Base-by-base conservation (phyloP, 306 rosid species). In the Sesbania bispinosa region DNA sequence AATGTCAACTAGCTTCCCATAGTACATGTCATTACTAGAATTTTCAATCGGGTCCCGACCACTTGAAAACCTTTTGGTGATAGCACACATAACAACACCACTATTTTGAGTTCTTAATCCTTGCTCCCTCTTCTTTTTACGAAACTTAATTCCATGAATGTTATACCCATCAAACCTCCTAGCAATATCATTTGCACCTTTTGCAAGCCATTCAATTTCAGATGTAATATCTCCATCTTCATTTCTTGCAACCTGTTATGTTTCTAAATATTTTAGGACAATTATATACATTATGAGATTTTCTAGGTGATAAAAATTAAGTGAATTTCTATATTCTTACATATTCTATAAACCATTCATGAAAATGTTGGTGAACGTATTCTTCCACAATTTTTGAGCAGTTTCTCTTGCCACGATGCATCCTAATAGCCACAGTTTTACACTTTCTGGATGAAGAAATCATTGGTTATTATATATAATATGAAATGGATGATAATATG, bases 171-270 rank as follows among this genome's bases (percentile, higher is more conserved):
- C 15, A 66, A 66, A 46, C 18, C 45, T 39, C 53, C 11, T 43
- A 14, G 42, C 42, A 65, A 45, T 65, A 5, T n/a, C 10, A 65
- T 65, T 65, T 65, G 58, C 18, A 7, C 55, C 27, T 10, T 64
- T 14, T 43, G 58, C 42, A 65, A 45, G 57, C 71, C 24, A 64
- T 1, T 41, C 54, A 64, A 64, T 42, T 64, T 64, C 41, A 13
- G 15, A 0, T 24, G 41, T 23, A 26, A 64, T 43, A 43, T 64
- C 5, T 24, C 14, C 9, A 43, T 64, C 55, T 42, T 23, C 41
- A 1, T 24, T 64, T 43, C 36, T 39, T 39, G 51, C 18, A 21
- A 62, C 52, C 52, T 62, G 35, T 1, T 2, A 54, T 13, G 5
- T 58, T 58, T 15, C 7, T 0, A 14, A 58, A 14, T 0, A 7